These are phyloP conservation scores for Arabidopsis suecica DNA, from an alignment of 345 rosid species.

Conservation along the genomic window DNA sequence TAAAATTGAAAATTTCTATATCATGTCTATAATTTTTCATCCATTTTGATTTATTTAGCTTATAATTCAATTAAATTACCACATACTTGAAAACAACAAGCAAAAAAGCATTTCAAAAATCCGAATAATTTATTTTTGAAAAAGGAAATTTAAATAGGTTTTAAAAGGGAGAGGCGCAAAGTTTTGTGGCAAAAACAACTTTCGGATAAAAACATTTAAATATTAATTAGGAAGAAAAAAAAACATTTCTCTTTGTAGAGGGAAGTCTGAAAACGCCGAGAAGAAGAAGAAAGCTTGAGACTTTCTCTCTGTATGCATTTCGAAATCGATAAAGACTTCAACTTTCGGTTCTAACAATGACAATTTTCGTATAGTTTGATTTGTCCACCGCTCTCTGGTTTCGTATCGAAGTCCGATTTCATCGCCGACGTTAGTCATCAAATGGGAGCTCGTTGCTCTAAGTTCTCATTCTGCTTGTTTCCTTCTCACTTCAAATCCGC, in stretches of 20 bases:
- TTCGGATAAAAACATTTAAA: slow-evolving; percentile 9
- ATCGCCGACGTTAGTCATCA: slow-evolving; percentile 9
- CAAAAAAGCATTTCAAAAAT: neutral
- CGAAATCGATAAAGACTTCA: slow-evolving; percentile 10
- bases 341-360: slow-evolving; percentile 4
- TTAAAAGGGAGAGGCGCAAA: slow-evolving; percentile 34
- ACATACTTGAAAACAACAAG: neutral
- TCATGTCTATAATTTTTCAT: neutral
- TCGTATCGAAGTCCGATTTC: slow-evolving; percentile 14
- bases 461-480: slow-evolving; percentile 45
- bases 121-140: neutral
- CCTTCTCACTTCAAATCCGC: slow-evolving; percentile 44
- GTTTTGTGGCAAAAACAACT: slow-evolving; percentile 23
- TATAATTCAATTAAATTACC: neutral
- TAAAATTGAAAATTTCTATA: neutral
- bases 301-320: slow-evolving; percentile 18
- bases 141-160: neutral
- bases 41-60: neutral
- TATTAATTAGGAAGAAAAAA: neutral
- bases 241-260: slow-evolving; percentile 3
- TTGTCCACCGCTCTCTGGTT: neutral
- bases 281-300: slow-evolving; percentile 12
- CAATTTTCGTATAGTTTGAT: neutral
- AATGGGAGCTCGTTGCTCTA: slow-evolving; percentile 51
- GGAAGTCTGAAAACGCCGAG: slow-evolving; percentile 29